Conservation (phyloP, 805 yeast genomes). For the Gaillardinia entomophila region DNA sequence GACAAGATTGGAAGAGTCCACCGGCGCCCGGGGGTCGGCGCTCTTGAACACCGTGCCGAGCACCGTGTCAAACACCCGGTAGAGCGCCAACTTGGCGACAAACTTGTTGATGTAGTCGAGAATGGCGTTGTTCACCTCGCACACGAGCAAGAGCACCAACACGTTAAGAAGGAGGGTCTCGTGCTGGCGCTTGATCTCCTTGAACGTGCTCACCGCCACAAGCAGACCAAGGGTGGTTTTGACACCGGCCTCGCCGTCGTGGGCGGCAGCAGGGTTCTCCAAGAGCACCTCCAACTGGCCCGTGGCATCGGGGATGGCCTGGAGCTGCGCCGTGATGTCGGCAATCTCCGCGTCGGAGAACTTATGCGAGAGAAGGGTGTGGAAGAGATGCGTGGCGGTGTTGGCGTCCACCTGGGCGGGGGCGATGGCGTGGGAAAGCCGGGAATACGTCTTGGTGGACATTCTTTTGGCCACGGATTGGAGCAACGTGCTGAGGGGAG, state of each 20-base stretch:
- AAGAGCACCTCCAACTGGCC: constrained; percentile 15
- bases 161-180: constrained; percentile 23
- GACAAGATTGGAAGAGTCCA: constrained; percentile 8
- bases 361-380: constrained; percentile 16
- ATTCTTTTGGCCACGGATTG: constrained; percentile 15
- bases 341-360: constrained; percentile 18
- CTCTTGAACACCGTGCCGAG: constrained; percentile 21
- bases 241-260: constrained; percentile 4
- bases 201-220: constrained; percentile 18
- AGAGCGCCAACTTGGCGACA: constrained; percentile 17
- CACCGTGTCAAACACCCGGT: constrained; percentile 16
- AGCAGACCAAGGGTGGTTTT: constrained; percentile 19
- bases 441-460: constrained; percentile 24
- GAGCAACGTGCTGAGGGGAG: constrained; percentile 15
- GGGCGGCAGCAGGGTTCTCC: constrained; percentile 1
- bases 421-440: constrained; percentile 13
- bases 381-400: constrained; percentile 17
- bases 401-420: constrained; percentile 8
- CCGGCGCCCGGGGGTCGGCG: constrained; percentile 5
- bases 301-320: constrained; percentile 19
- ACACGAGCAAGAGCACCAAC: constrained; percentile 23
- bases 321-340: constrained; percentile 15
- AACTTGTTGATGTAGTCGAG: constrained; percentile 18
- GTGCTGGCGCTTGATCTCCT: constrained; percentile 22
- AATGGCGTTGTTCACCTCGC: constrained; percentile 25